phyloP scores from a whole-genome alignment of 768 basidiomycete genomes.

The Glaciozyma martinii region DNA sequence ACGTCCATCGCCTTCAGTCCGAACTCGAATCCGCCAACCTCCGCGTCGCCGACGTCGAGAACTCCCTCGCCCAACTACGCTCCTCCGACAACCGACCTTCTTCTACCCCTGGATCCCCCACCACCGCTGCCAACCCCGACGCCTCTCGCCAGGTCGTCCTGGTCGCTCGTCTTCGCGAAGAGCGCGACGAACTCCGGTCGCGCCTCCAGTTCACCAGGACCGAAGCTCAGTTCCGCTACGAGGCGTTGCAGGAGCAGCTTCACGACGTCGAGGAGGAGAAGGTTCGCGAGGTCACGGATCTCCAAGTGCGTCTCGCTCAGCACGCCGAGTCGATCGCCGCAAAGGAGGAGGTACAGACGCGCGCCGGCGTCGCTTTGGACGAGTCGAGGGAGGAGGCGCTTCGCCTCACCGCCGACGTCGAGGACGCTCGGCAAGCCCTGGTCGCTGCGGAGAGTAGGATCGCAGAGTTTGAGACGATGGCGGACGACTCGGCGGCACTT shows the following conservation, averaged over 20 bases:
- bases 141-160: slow-evolving; percentile 4
- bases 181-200: slow-evolving; percentile 23
- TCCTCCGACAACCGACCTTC: neutral
- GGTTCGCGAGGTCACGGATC: neutral
- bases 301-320: neutral
- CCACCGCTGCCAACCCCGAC: neutral
- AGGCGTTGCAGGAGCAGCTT: slow-evolving; percentile 8
- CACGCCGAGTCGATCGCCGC: neutral
- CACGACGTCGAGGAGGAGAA: slow-evolving; percentile 12
- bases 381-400: slow-evolving; percentile 1
- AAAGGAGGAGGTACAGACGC: slow-evolving; percentile 10
- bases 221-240: slow-evolving; percentile 14
- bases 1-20: neutral
- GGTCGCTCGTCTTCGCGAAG: slow-evolving; percentile 23
- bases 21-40: slow-evolving; percentile 12
- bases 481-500: neutral
- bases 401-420: slow-evolving; percentile 6
- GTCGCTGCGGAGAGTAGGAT: neutral
- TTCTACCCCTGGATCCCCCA: neutral
- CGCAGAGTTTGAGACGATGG: neutral
- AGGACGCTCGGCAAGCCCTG: slow-evolving; percentile 4
- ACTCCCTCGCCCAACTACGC: slow-evolving; percentile 12
- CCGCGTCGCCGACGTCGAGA: slow-evolving; percentile 11
- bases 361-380: slow-evolving; percentile 8
- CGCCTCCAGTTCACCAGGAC: slow-evolving; percentile 23